Percentiles rank a stretch among this genome's conserved stretches.
These are phyloP conservation scores for Geosiphon pyriformis DNA, from an alignment of 192 early-diverging fungal species.

Conservation along the genomic window DNA sequence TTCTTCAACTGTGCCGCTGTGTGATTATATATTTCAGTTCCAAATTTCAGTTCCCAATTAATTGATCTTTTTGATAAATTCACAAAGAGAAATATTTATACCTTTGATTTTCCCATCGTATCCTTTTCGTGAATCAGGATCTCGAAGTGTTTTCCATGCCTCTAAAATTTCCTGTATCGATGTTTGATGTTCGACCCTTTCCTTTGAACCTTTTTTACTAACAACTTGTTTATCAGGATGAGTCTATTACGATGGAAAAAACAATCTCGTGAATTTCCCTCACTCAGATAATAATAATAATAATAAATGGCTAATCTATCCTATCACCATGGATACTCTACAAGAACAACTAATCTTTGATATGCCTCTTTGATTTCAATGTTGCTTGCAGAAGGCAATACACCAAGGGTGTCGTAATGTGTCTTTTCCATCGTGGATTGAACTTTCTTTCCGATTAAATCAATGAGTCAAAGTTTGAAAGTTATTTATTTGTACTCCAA, in stretches of 20 bases:
- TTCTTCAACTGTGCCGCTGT: conserved; percentile 26
- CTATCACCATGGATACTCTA: conserved; percentile 29
- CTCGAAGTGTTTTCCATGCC: conserved; percentile 53
- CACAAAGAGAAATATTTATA: conserved; percentile 4
- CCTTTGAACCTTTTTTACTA: neutral
- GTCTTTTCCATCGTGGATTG: no score
- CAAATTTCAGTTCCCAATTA: neutral
- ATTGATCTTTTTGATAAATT: neutral
- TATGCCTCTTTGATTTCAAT: conserved; percentile 50
- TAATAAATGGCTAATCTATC: no score
- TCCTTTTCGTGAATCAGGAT: conserved; percentile 35
- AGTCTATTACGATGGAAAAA: neutral
- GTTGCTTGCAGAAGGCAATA: conserved; percentile 36
- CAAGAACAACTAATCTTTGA: conserved; percentile 48
- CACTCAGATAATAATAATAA: no score
- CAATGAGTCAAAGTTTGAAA: neutral
- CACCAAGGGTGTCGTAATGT: conserved; percentile 52
- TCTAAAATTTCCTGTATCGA: conserved; percentile 38
- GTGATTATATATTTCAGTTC: neutral
- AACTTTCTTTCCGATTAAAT: no score
- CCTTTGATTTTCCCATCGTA: conserved; percentile 51
- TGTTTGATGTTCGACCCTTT: conserved; percentile 3
- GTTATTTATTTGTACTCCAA: no score
- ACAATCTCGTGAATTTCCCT: no score
- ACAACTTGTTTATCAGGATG: neutral